Evolutionary conservation across 2,329 filamentous ascomycete species (phyloP).

Genomic region (Pyrenophora seminiperda): DNA sequence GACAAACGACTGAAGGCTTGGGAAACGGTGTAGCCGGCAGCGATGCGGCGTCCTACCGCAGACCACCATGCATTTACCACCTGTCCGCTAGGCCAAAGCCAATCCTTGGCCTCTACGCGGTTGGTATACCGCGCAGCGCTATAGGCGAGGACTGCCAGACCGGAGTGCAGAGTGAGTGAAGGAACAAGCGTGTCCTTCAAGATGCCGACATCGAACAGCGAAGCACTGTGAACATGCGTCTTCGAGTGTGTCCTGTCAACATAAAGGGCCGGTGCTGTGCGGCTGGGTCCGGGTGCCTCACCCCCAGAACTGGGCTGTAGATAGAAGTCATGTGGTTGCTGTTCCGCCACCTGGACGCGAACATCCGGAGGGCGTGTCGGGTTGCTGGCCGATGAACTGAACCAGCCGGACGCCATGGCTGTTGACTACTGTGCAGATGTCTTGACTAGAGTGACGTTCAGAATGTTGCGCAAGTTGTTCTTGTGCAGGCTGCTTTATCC

Average conservation of each 20-base stretch:
- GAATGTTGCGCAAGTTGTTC: conserved; percentile 5
- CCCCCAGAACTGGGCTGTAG: conserved; percentile 31
- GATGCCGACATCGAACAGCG: conserved; percentile 55
- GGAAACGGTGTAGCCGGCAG: conserved; percentile 53
- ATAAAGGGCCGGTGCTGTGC: conserved; percentile 4
- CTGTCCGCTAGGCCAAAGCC: conserved; percentile 61
- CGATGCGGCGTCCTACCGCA: conserved; percentile 59
- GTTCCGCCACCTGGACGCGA: conserved; percentile 39
- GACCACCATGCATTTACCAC: conserved; percentile 66
- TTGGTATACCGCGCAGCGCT: conserved; percentile 58
- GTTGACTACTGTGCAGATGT: not conserved
- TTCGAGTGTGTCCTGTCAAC: conserved; percentile 42
- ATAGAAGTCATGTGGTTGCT: conserved; percentile 42
- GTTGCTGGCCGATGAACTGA: conserved; percentile 28
- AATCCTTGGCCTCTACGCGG: conserved; percentile 65
- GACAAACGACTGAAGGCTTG: conserved; percentile 56
- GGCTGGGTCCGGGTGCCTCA: conserved; percentile 16
- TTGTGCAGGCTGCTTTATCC: conserved; percentile 13
- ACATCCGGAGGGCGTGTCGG: conserved; percentile 36
- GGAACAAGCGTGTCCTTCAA: conserved; percentile 60
- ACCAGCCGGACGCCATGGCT: conserved; percentile 39
- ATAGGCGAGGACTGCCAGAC: conserved; percentile 59
- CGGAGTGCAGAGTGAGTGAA: conserved; percentile 60
- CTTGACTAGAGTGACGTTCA: conserved; percentile 4
- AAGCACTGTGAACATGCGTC: conserved; percentile 38